Base-by-base conservation (phyloP, 140 eudicot genomes). In the Flaveria floridana region DNA sequence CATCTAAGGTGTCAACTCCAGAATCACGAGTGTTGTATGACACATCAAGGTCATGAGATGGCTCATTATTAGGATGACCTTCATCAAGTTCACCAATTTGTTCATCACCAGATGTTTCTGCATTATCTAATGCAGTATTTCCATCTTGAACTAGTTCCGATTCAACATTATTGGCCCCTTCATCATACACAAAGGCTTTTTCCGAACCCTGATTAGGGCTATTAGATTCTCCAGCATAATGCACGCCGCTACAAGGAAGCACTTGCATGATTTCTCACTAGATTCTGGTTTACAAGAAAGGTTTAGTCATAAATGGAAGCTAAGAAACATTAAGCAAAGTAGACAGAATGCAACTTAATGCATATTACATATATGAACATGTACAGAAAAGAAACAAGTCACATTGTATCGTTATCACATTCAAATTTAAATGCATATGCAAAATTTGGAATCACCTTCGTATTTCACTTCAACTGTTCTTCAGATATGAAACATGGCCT, bases 211-310 rank as follows among this genome's bases (percentile, higher is more conserved):
- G 88, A 71, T 85, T 73, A 12, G 89, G 84, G 75, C 85, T 82
- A 56, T 81, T 82, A 21, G 90, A 80, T 30, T 91, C 92, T 69
- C 88, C 95, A 52, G 59, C 81, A 73, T 82, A 78, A 68, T 63
- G 78, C 65, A 84, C 68, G 15, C 76, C 76, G 23, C 85, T 80
- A 86, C 86, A 86, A 55, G 96, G 84, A 70, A 89, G 84, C 61
- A 92, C 86, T 87, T 89, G 92, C 97, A 92, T 92, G 56, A 26
- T 79, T 76, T 58, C 76, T 71, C 57, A 21, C 73, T 58, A 73
- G 59, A 76, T 72, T 50, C 67, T 70, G 25, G 46, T 72, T 61
- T 71, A 73, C 85, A 78, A 77, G 82, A 76, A 65, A 56, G 39
- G 77, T 75, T 73, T 73, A 65, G 46, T 61, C 66, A 34, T 30